These are phyloP conservation scores for Cladosporium austrohemisphaericum DNA, from an alignment of 2,329 filamentous ascomycete species.

Conservation along the genomic window DNA sequence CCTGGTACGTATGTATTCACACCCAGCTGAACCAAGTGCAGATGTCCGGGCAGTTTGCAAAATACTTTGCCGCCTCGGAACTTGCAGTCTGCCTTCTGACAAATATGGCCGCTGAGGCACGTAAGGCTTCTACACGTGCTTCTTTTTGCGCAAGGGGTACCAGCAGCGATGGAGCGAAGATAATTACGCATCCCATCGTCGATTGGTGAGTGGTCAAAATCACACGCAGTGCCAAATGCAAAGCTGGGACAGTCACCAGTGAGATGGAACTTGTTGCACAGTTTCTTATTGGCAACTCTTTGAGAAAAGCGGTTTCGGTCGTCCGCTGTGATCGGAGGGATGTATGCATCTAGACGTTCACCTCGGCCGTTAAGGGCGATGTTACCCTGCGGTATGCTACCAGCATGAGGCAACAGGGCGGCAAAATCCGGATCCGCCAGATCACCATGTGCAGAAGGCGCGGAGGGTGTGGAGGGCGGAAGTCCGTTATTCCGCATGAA, in stretches of 20 bases:
- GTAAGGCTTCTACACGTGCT: constrained; percentile 40
- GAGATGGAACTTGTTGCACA: constrained; percentile 50
- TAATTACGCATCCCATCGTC: constrained; percentile 38
- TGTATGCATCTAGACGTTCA: constrained; percentile 45
- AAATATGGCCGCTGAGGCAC: constrained; percentile 48
- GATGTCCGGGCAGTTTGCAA: constrained; percentile 22
- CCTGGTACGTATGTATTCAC: constrained; percentile 2
- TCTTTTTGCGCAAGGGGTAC: constrained; percentile 41
- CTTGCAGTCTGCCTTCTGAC: constrained; percentile 35
- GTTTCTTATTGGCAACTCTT: constrained; percentile 39
- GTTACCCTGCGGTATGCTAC: constrained; percentile 23
- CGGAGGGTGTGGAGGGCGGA: neutral
- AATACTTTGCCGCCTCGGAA: constrained; percentile 24
- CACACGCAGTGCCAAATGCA: constrained; percentile 33
- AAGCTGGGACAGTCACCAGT: constrained; percentile 27
- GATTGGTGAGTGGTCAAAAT: constrained; percentile 47
- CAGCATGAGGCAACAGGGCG: constrained; percentile 22
- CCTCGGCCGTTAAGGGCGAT: constrained; percentile 46
- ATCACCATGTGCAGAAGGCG: neutral
- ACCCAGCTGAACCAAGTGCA: constrained; percentile 4
- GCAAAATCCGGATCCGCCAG: constrained; percentile 13
- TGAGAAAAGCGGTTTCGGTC: constrained; percentile 40
- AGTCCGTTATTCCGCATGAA: constrained; percentile 19
- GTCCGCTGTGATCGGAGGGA: constrained; percentile 35
- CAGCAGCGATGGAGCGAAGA: constrained; percentile 44